Evolutionary conservation across 1,284 basidiomycete genomes (phyloP).

Genomic region (Rhodotorula sp.): DNA sequence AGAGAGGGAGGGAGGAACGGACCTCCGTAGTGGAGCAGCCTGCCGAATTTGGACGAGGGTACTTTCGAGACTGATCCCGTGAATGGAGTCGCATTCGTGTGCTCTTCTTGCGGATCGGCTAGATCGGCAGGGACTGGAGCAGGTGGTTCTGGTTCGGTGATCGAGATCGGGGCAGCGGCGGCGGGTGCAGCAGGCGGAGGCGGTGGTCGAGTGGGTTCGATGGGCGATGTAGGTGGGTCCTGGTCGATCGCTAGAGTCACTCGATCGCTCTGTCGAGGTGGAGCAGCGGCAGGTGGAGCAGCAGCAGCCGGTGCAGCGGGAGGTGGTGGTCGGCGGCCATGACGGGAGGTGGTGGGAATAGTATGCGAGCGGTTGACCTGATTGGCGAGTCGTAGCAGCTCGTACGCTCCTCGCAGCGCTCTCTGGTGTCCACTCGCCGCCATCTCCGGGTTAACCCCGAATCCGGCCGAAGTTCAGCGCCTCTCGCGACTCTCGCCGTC

Average conservation of each 20-base stretch:
- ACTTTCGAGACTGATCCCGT: slow-evolving; percentile 71
- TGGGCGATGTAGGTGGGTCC: not conserved
- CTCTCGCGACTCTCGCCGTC: too few relatives aligned
- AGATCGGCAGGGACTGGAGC: too few relatives aligned
- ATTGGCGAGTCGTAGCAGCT: not conserved
- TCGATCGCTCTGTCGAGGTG: not conserved
- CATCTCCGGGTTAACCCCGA: not conserved
- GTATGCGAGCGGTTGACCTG: not conserved
- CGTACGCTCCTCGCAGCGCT: not conserved
- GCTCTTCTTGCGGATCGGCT: not conserved
- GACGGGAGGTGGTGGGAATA: not conserved
- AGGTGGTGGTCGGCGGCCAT: not conserved
- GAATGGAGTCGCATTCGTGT: not conserved
- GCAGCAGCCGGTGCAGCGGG: not conserved
- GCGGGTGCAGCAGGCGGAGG: not conserved
- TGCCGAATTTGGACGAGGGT: slow-evolving; percentile 79
- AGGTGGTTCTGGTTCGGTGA: too few relatives aligned
- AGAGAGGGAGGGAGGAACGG: slow-evolving; percentile 42
- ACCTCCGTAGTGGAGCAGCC: slow-evolving; percentile 91
- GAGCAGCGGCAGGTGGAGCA: not conserved
- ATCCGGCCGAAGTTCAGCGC: too few relatives aligned
- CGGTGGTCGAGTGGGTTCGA: not conserved
- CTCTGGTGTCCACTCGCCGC: not conserved
- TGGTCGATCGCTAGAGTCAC: not conserved
- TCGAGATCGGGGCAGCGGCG: too few relatives aligned